These are phyloP conservation scores for Malus domestica DNA, from an alignment of 306 rosid species.

Conservation along the genomic window DNA sequence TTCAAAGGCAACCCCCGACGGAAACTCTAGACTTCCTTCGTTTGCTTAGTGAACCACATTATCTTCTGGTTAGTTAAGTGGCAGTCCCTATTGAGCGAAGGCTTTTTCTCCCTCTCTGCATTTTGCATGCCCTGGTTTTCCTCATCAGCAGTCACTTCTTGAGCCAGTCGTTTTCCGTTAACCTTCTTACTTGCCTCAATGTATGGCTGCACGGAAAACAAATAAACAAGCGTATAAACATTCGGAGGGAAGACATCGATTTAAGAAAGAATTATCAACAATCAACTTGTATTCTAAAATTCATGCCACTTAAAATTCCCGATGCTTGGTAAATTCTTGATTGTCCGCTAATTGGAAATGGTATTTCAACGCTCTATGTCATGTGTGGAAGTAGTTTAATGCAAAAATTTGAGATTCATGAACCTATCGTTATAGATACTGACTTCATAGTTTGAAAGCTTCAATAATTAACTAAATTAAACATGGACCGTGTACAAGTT, in stretches of 20 bases:
- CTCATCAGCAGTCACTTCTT: neutral
- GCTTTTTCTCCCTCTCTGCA: neutral
- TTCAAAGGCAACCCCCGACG: neutral
- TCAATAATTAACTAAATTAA: neutral
- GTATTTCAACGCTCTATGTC: no score
- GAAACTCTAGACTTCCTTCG: neutral
- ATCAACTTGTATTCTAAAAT: no score
- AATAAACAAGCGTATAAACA: neutral
- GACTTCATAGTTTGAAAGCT: no score
- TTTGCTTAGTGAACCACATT: neutral
- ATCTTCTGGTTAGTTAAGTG: neutral
- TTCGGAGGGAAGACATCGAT: neutral
- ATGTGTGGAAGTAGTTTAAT: no score
- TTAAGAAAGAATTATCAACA: no score
- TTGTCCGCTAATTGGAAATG: neutral
- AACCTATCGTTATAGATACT: no score
- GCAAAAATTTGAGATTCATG: no score
- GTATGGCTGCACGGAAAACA: constrained; percentile 12
- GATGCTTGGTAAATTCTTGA: neutral
- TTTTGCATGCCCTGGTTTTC: neutral
- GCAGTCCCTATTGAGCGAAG: neutral
- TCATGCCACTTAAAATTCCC: neutral
- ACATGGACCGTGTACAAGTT: neutral
- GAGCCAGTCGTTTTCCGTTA: constrained; percentile 1
- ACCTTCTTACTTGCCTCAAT: constrained; percentile 24